These are phyloP conservation scores for Cutaneotrichosporon mucoides DNA, from an alignment of 1,284 basidiomycete genomes.

Conservation along the genomic window DNA sequence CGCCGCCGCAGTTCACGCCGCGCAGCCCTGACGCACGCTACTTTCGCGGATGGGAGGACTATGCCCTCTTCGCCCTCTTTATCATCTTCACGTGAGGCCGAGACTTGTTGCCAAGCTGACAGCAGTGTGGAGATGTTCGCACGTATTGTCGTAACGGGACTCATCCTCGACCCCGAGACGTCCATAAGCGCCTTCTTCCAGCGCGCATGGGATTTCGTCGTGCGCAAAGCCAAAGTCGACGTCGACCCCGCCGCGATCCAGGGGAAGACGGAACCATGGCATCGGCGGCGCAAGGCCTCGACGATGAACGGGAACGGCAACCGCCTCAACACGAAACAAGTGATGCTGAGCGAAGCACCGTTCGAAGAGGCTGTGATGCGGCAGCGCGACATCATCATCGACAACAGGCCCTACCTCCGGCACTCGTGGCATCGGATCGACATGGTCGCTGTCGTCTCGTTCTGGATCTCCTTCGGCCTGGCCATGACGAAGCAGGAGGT, in stretches of 20 bases:
- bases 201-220: constrained; percentile 1
- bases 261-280: constrained; percentile 2
- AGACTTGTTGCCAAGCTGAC: neutral
- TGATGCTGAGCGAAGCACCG: constrained; percentile 45
- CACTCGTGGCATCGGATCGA: constrained; percentile 95
- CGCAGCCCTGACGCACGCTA: constrained; percentile 52
- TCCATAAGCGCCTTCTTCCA: constrained; percentile 53
- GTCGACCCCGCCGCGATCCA: neutral
- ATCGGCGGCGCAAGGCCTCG: neutral
- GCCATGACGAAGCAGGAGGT: constrained; percentile 65
- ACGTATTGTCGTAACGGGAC: constrained; percentile 84
- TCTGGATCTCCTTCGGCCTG: constrained; percentile 64
- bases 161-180: constrained; percentile 82
- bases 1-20: constrained; percentile 52
- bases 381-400: constrained; percentile 43
- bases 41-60: constrained; percentile 83
- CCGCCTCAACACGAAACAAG: neutral
- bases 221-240: constrained; percentile 4
- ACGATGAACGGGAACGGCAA: neutral
- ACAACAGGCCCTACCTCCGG: constrained; percentile 68
- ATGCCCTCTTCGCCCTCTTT: constrained; percentile 76
- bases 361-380: constrained; percentile 53
- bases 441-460: constrained; percentile 65
- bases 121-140: constrained; percentile 76
- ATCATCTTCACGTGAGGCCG: constrained; percentile 71